phyloP scores from a whole-genome alignment of 2,329 filamentous ascomycete species.

The Fusarium austroafricanum region DNA sequence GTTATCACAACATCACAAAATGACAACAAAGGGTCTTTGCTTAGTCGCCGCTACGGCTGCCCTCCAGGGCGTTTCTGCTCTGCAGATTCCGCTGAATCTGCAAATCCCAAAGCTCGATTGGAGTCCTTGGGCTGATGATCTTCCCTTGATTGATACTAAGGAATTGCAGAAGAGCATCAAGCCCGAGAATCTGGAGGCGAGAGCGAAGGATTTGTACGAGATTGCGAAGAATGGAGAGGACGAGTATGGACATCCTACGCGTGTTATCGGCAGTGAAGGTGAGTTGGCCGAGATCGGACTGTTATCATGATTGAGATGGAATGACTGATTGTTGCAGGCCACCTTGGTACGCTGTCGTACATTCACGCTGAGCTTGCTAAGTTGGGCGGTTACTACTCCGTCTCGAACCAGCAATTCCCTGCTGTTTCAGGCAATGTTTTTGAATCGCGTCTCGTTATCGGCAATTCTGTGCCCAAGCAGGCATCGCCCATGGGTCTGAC shows the following conservation, averaged over 20 bases:
- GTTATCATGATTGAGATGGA: background rate
- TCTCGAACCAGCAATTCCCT: slow-evolving; percentile 72
- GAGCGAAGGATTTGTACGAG: slow-evolving; percentile 70
- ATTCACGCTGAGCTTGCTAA: slow-evolving; percentile 66
- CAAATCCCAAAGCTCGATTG: slow-evolving; percentile 35
- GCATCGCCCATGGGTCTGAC: slow-evolving; percentile 72
- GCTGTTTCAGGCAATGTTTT: slow-evolving; percentile 70
- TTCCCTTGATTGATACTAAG: slow-evolving; percentile 63
- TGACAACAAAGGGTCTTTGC: slow-evolving; percentile 43
- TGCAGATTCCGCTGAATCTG: slow-evolving; percentile 43
- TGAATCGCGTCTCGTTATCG: slow-evolving; percentile 69
- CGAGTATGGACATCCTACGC: slow-evolving; percentile 75
- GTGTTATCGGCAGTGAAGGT: slow-evolving; percentile 77
- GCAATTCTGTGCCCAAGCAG: slow-evolving; percentile 60
- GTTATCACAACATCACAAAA: slow-evolving; percentile 4
- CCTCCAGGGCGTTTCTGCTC: slow-evolving; percentile 43
- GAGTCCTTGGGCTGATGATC: slow-evolving; percentile 36
- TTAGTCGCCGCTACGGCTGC: slow-evolving; percentile 46
- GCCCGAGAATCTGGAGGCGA: slow-evolving; percentile 65
- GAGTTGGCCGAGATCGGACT: slow-evolving; percentile 33
- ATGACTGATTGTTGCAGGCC: slow-evolving; percentile 58
- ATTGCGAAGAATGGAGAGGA: slow-evolving; percentile 69
- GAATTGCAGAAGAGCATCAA: slow-evolving; percentile 68
- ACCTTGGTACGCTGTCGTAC: slow-evolving; percentile 73
- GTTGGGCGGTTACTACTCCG: slow-evolving; percentile 70